Evolutionary conservation across 2,329 filamentous ascomycete genomes (phyloP).

Genomic region (Trichoderma oligosporum): DNA sequence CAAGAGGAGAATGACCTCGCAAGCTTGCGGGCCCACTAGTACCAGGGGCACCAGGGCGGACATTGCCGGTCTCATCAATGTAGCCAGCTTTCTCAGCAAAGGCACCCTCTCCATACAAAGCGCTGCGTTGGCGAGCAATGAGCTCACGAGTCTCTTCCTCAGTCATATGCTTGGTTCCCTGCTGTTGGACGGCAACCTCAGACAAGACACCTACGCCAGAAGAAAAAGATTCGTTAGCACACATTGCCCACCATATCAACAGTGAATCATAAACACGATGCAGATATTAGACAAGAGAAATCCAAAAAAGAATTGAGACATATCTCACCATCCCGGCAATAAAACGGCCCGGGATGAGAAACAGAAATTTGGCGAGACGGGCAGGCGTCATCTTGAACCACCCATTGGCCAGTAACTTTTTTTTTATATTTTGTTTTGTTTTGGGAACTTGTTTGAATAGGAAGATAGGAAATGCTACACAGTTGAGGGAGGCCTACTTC

Average conservation of each 20-base stretch:
- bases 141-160: constrained; percentile 95
- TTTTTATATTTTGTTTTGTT: constrained; percentile 28
- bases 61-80: constrained; percentile 62
- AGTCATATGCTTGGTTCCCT: constrained; percentile 73
- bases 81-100: constrained; percentile 66
- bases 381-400: constrained; percentile 22
- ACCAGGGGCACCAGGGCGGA: constrained; percentile 63
- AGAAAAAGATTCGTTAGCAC: constrained; percentile 37
- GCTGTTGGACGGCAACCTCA: constrained; percentile 40
- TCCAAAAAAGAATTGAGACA: constrained; percentile 15
- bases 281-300: constrained; percentile 12
- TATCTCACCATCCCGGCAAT: constrained; percentile 15
- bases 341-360: constrained; percentile 13
- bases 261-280: constrained; percentile 23
- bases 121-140: constrained; percentile 92
- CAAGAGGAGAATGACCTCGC: constrained; percentile 74
- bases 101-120: constrained; percentile 76
- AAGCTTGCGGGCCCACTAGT: constrained; percentile 60
- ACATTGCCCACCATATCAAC: constrained; percentile 27
- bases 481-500: constrained; percentile 87
- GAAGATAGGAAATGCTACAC: constrained; percentile 54
- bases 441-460: constrained; percentile 29
- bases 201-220: constrained; percentile 49
- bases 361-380: constrained; percentile 15
- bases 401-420: constrained; percentile 29